These are phyloP conservation scores for Sordariomycetes sp. DNA, from an alignment of 2,329 filamentous ascomycete genomes.

Conservation along the genomic window DNA sequence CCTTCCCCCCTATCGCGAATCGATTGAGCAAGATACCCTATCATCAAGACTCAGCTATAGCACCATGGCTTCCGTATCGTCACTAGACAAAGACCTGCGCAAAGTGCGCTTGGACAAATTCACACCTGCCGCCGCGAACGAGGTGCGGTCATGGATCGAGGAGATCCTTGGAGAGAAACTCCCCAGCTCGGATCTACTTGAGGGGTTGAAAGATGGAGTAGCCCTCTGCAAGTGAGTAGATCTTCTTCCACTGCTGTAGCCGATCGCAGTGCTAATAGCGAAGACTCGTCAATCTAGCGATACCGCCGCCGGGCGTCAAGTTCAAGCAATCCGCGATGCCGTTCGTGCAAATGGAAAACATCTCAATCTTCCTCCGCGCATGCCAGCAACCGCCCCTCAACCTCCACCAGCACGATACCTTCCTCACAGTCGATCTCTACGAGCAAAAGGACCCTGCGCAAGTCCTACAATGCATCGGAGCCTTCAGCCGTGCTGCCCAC, in stretches of 20 bases:
- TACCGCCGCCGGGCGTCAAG: slow-evolving; percentile 69
- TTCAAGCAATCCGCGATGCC: slow-evolving; percentile 93
- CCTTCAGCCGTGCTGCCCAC: slow-evolving; percentile 84
- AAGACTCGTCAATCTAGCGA: slow-evolving; percentile 73
- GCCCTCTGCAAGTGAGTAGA: slow-evolving; percentile 72
- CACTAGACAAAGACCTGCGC: slow-evolving; percentile 91
- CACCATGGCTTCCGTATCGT: slow-evolving; percentile 84
- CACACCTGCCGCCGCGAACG: slow-evolving; percentile 81
- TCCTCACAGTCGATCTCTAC: slow-evolving; percentile 93
- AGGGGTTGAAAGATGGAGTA: slow-evolving; percentile 81
- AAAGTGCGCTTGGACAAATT: slow-evolving; percentile 88
- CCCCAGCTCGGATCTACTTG: slow-evolving; percentile 67
- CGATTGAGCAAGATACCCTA: too few relatives aligned
- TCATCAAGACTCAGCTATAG: too few relatives aligned
- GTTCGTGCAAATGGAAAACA: slow-evolving; percentile 99
- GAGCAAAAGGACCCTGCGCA: slow-evolving; percentile 94
- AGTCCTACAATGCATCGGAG: slow-evolving; percentile 83
- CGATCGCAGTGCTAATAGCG: background rate
- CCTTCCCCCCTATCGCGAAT: too few relatives aligned
- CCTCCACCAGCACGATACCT: slow-evolving; percentile 87
- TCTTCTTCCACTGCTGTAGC: slow-evolving; percentile 1
- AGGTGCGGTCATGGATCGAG: slow-evolving; percentile 82
- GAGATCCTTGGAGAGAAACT: slow-evolving; percentile 66
- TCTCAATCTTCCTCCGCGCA: slow-evolving; percentile 86
- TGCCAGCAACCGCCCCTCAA: slow-evolving; percentile 79